Percentiles rank a stretch among this genome's conserved stretches.
These are phyloP conservation scores for Brassica cretica DNA, from an alignment of 345 rosid genomes.

Conservation along the genomic window DNA sequence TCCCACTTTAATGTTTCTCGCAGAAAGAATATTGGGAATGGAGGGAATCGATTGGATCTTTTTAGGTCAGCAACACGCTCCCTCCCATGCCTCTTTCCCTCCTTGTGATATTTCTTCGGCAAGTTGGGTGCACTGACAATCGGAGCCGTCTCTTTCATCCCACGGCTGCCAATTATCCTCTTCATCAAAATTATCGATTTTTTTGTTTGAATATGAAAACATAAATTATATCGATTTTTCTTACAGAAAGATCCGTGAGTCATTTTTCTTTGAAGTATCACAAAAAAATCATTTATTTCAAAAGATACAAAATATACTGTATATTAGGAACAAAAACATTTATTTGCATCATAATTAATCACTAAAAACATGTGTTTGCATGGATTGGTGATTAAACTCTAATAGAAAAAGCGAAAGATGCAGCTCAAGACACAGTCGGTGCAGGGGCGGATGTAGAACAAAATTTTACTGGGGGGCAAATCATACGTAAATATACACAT, in stretches of 20 bases:
- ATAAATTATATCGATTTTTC: not conserved
- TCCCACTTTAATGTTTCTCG: conserved; percentile 15
- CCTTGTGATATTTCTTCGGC: conserved; percentile 14
- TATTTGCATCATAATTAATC: not conserved
- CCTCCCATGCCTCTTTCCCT: conserved; percentile 19
- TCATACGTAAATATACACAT: not conserved
- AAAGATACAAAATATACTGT: not conserved
- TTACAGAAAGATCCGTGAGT: not conserved
- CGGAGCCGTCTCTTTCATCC: conserved; percentile 30
- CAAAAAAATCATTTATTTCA: not conserved
- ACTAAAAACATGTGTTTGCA: not conserved
- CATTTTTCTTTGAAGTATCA: not conserved
- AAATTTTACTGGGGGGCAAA: not conserved
- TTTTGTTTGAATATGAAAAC: not conserved
- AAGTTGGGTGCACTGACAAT: conserved; percentile 20
- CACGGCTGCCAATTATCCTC: conserved; percentile 7
- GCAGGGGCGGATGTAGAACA: not conserved
- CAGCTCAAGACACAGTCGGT: not conserved
- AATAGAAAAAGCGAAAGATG: not conserved
- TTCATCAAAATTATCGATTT: not conserved
- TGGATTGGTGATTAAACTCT: conserved; percentile 1
- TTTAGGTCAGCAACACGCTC: not conserved
- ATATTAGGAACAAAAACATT: not conserved
- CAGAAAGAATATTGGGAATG: not conserved
- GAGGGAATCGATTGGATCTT: not conserved